A percentile compares a stretch with the other conserved stretches of the same genome.
Conservation (phyloP, 495 filamentous ascomycete species). For the Opeltia flavorubescens region DNA sequence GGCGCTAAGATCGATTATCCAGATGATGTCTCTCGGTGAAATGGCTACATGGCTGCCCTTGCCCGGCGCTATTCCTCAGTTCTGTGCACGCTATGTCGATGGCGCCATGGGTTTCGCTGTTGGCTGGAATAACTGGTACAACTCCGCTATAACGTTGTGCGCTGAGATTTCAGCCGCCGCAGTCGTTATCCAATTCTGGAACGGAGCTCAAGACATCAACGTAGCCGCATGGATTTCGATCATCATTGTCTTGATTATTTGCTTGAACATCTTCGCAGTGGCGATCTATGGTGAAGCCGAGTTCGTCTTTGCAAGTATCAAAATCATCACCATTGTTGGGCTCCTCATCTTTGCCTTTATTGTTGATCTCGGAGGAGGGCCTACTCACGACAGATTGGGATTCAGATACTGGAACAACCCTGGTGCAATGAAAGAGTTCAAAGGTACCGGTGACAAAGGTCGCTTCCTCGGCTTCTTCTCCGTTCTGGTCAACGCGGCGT, state of each 20-base stretch:
- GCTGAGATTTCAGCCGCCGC: constrained; percentile 64
- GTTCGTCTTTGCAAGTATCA: constrained; percentile 60
- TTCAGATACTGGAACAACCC: constrained; percentile 60
- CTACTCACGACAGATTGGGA: constrained; percentile 47
- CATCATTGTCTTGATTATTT: constrained; percentile 55
- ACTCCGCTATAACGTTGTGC: constrained; percentile 50
- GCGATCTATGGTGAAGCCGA: constrained; percentile 58
- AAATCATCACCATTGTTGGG: constrained; percentile 61
- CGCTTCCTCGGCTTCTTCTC: constrained; percentile 27
- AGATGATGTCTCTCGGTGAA: constrained; percentile 45
- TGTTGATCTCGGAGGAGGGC: constrained; percentile 51
- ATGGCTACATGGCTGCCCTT: constrained; percentile 65
- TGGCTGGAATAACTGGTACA: constrained; percentile 59
- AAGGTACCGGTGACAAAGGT: constrained; percentile 22
- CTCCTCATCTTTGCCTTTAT: constrained; percentile 53
- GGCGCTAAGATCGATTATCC: neutral
- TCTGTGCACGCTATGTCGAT: constrained; percentile 58
- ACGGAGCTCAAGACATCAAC: constrained; percentile 30
- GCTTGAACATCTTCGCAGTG: constrained; percentile 54
- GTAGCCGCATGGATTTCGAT: constrained; percentile 62
- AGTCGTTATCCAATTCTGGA: constrained; percentile 65
- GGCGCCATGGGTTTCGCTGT: constrained; percentile 64
- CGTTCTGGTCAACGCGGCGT: constrained; percentile 26
- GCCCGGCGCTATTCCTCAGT: constrained; percentile 61
- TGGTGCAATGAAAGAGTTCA: constrained; percentile 49